phyloP scores from a whole-genome alignment of 1,284 basidiomycete genomes.

The Mycena citricolor region DNA sequence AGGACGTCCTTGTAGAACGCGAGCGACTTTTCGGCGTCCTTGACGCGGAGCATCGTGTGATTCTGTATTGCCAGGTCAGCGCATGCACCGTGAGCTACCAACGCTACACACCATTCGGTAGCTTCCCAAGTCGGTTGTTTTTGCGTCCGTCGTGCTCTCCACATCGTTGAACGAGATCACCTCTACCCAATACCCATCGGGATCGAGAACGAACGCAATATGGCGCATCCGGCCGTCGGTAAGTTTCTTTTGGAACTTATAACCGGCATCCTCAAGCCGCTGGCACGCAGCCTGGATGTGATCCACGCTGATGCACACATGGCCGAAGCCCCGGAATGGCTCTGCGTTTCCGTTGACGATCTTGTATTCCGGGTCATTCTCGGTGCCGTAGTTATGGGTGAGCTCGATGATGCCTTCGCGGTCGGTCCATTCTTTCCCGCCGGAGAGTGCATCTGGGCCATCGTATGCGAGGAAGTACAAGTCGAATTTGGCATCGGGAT shows the following conservation, averaged over 20 bases:
- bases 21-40: conserved; percentile 80
- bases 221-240: conserved; percentile 84
- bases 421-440: conserved; percentile 13
- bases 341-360: conserved; percentile 85
- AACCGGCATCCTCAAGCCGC: conserved; percentile 72
- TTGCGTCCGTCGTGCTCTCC: conserved; percentile 4
- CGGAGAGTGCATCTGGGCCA: conserved; percentile 15
- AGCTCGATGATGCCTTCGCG: conserved; percentile 75
- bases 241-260: conserved; percentile 86
- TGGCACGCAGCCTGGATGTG: conserved; percentile 83
- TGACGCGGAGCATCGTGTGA: conserved; percentile 60
- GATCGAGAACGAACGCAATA: conserved; percentile 89
- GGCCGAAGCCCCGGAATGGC: conserved; percentile 79
- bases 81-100: background rate
- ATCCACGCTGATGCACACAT: conserved; percentile 85
- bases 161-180: conserved; percentile 8
- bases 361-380: conserved; percentile 72
- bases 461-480: conserved; percentile 84
- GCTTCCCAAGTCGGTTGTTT: conserved; percentile 7
- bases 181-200: conserved; percentile 62
- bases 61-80: conserved; percentile 6
- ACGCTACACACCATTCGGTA: conserved; percentile 18
- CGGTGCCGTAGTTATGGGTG: conserved; percentile 90
- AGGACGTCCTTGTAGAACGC: conserved; percentile 69
- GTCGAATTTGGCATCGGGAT: conserved; percentile 60